Evolutionary conservation across 2,329 filamentous ascomycete genomes (phyloP), one percentile per base, ranked within the genome.

Genomic region (Botrytis deweyae): DNA sequence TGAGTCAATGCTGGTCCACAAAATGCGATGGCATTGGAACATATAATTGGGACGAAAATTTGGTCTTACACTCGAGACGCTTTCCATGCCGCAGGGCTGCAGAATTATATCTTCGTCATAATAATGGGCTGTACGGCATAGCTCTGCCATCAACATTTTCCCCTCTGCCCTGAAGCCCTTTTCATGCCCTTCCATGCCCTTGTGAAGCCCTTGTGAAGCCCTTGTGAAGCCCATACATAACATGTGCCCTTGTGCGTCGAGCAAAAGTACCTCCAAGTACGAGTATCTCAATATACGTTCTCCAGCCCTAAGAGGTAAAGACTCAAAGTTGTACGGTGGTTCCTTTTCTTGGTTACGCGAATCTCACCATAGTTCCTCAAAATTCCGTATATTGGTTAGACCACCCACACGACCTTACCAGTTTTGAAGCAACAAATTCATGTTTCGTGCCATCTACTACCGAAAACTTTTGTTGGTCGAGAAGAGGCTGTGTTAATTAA

Each of bases 21-120:
- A 36, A 49, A 66, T n/a, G 8, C 33, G 44, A 36, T 36, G 5
- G 42, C 63, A 7, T 36, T 2, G 20, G 42, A 46, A 49, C 9
- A 33, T 29, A 46, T 70, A n/a, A 58, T 61, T 36, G 58, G 55
- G 20, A 49, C 20, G 42, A 63, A 70, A 18, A 36, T 22, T 62
- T 40, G 22, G 55, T 46, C 38, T 62, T 29, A 49, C 22, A 18
- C 42, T 44, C 42, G 42, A 44, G 42, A 44, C 42, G 49, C 16
- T n/a, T 36, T 29, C 20, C 29, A 40, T 49, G 58, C 40, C 55
- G 69, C 69, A 71, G 69, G 58, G 58, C 69, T 64, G 58, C 69
- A 63, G 68, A 29, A 38, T 22, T 42, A 14, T 22, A 22, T 55
- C 36, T 29, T 40, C 46, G 22, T 68, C 46, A 55, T 55, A 8